Evolutionary conservation across 2,329 filamentous ascomycete species (phyloP), one percentile per base, ranked within the genome.

Genomic region (Beauveria scarabaeidicola): DNA sequence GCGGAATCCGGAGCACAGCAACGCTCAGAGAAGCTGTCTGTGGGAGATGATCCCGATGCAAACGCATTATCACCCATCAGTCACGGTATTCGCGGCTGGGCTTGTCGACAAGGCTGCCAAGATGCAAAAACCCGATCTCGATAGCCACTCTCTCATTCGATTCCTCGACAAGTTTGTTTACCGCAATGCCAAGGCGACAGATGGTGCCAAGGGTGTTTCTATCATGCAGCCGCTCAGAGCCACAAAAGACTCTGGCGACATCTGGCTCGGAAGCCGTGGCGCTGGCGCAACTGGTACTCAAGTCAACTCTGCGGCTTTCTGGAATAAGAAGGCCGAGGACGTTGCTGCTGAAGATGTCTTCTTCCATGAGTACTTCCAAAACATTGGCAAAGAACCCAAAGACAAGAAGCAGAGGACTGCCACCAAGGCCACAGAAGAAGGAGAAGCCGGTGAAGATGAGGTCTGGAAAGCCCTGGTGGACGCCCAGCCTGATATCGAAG

Each of bases 121-220:
- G 72, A 87, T 90, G 62, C 85, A 89, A 63, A 97, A 97, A 73
- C 92, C 94, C 0, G 94, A 99, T 67, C 80, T 97, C 55, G 87
- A 89, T 17, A 87, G 91, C 61, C 93, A 97, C 72, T 94, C 90
- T 1, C 82, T 99, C 52, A 94, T 94, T 69, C 89, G 95, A 72
- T 99, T 99, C 80, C 80, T 99, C 61, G 94, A 99, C 75, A 92
- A 95, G 66, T 99, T 99, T 73, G 91, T 96, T n/a, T 99, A 97
- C 80, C 88, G 90, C 66, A 96, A 94, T 67, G 86, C 93, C 63
- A 96, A 96, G 78, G 78, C 85, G 4, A 82, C 81, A 17, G 79
- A 83, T 55, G 73, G 78, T 36, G 79, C 84, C 32, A 89, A 90
- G 64, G 95, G 95, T 53, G 81, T 83, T 29, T 97, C 91, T 27